These are phyloP conservation scores for Penicillium arizonense DNA, from an alignment of 495 filamentous ascomycete genomes.

Conservation along the genomic window DNA sequence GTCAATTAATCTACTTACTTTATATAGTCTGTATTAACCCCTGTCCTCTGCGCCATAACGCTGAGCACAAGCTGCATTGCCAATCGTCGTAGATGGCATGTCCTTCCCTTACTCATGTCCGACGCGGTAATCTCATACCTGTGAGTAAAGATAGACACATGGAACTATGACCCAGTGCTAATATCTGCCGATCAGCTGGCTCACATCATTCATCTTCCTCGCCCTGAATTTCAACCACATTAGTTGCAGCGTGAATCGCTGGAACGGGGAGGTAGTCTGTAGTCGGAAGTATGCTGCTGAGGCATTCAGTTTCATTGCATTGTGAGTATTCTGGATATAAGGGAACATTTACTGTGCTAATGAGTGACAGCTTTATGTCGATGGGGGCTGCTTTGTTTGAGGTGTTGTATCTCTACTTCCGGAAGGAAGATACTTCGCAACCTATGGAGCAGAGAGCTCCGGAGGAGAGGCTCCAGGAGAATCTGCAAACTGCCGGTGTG, in stretches of 20 bases:
- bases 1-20: neutral
- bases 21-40: conserved; percentile 7
- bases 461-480: neutral
- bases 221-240: conserved; percentile 17
- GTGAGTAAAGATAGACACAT: neutral
- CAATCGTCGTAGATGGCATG: conserved; percentile 10
- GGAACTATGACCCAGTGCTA: neutral
- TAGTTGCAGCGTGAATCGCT: conserved; percentile 12
- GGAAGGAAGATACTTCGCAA: neutral
- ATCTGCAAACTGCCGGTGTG: conserved; percentile 1
- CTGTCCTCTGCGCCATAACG: conserved; percentile 3
- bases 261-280: conserved; percentile 18
- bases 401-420: neutral
- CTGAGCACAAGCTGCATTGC: conserved; percentile 9
- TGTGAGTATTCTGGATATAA: conserved; percentile 8
- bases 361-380: neutral
- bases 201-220: conserved; percentile 22
- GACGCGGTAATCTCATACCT: conserved; percentile 16
- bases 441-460: neutral
- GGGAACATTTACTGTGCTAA: neutral
- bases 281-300: conserved; percentile 18
- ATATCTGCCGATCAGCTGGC: conserved; percentile 11
- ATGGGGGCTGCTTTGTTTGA: neutral
- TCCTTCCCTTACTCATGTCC: conserved; percentile 8
- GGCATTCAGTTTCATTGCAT: conserved; percentile 24